Evolutionary conservation across 768 basidiomycete genomes (phyloP).

Genomic region (Boletus rex-veris): DNA sequence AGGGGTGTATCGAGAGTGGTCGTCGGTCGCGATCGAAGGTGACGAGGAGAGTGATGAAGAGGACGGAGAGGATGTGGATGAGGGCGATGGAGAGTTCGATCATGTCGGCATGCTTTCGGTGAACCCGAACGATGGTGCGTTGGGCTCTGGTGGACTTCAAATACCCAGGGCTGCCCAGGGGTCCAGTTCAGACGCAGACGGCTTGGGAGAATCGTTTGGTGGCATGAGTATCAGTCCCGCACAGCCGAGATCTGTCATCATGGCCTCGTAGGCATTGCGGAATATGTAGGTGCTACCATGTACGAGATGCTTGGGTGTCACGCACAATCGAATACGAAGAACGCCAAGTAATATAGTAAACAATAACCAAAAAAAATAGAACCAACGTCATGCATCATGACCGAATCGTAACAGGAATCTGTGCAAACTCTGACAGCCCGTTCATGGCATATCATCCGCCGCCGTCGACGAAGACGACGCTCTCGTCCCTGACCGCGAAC

Average conservation of each 20-base stretch:
- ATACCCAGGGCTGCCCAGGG: conserved; percentile 22
- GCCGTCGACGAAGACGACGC: neutral
- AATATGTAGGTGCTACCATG: no score
- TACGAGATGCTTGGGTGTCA: neutral
- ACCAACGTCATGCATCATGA: conserved; percentile 10
- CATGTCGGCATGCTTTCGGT: neutral
- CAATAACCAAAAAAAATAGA: neutral
- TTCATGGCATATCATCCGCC: neutral
- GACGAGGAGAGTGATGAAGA: conserved; percentile 72
- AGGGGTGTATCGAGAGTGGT: conserved; percentile 87
- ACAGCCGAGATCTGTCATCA: conserved; percentile 22
- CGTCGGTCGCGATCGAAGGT: conserved; percentile 65
- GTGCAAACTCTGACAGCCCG: conserved; percentile 18
- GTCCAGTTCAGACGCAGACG: conserved; percentile 40
- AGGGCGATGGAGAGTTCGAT: conserved; percentile 2
- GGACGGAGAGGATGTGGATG: conserved; percentile 40
- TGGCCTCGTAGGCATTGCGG: conserved; percentile 7
- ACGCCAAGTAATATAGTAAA: no score
- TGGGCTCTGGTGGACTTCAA: conserved; percentile 14
- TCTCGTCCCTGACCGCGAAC: neutral
- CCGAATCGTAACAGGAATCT: conserved; percentile 13
- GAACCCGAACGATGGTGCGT: neutral
- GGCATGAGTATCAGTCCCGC: conserved; percentile 84
- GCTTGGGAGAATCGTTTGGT: conserved; percentile 64
- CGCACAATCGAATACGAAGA: no score